Evolutionary conservation across 2,329 filamentous ascomycete genomes (phyloP), one percentile per base, ranked within the genome.

Genomic region (Fusarium mangiferae): DNA sequence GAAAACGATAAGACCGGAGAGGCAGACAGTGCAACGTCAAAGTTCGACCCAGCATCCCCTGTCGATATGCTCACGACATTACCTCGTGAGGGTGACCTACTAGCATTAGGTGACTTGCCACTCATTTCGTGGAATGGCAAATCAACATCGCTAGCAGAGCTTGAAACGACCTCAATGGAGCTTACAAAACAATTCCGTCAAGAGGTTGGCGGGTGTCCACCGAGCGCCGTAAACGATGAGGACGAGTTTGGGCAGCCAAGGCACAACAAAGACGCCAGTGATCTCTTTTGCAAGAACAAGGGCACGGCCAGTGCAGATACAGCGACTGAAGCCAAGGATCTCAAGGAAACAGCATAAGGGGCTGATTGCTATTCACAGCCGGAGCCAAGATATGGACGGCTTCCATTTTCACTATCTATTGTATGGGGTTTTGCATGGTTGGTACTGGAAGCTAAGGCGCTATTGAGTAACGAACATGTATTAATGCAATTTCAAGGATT

Each of bases 151-250:
- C 72, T 83, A 3, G 79, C 77, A 9, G 83, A 84, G 1, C 73
- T 90, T 6, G 83, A 84, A 13, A 78, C 80, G 5, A 81, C 82
- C 5, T 88, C 90, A 6, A 69, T 80, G 2, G 83, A 86, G 11
- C 94, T 91, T 77, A 84, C 88, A 9, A 78, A 82, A 1, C 77
- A 84, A 20, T 96, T 96, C 78, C 88, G 90, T 48, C 81, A 83
- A 58, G 84, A 89, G 7, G 87, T 94, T 20, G 94, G 94, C n/a
- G 89, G 88, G 2, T 97, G 94, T 77, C 80, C 80, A 36, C 55
- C 62, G 45, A 55, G 26, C 28, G 54, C 64, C 11, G 38, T 46
- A 36, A 66, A 72, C 9, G 69, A 74, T 3, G 73, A 78, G 41
- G 64, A 74, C 17, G 74, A 75, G 9, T 73, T 67, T 36, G 65